These are phyloP conservation scores for Juglanconis oblonga DNA, from an alignment of 2,329 filamentous ascomycete species.

Conservation along the genomic window DNA sequence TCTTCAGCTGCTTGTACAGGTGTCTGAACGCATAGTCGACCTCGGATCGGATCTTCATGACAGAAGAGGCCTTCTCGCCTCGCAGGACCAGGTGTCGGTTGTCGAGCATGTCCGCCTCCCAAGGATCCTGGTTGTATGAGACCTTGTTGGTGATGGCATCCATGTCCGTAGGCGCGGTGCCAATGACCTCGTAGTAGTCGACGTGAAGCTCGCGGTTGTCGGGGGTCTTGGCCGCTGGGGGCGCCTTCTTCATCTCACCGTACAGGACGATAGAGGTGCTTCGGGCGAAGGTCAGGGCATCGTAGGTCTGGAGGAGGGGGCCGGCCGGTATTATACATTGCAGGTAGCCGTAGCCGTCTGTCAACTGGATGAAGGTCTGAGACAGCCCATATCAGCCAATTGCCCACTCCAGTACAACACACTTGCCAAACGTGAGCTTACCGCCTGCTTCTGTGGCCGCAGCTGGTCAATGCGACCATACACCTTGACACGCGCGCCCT, in stretches of 20 bases:
- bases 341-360: constrained; percentile 79
- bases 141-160: constrained; percentile 86
- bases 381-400: constrained; percentile 1
- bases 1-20: constrained; percentile 71
- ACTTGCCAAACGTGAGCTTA: constrained; percentile 29
- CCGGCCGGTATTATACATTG: constrained; percentile 78
- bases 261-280: constrained; percentile 84
- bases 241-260: constrained; percentile 81
- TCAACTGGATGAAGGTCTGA: constrained; percentile 71
- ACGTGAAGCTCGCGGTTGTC: constrained; percentile 85
- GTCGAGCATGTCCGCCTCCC: constrained; percentile 48
- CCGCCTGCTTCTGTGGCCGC: constrained; percentile 76
- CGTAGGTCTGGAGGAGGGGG: constrained; percentile 85
- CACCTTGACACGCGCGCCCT: constrained; percentile 75
- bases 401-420: no score
- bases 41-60: constrained; percentile 82
- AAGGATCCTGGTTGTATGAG: constrained; percentile 56
- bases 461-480: constrained; percentile 80
- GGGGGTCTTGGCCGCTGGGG: constrained; percentile 72
- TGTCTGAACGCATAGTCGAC: constrained; percentile 78
- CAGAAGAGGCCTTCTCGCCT: constrained; percentile 76
- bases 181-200: constrained; percentile 82
- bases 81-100: constrained; percentile 82
- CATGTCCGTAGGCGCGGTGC: constrained; percentile 77
- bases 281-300: constrained; percentile 78